These are phyloP conservation scores for Podospora didyma DNA, from an alignment of 495 filamentous ascomycete genomes.

Conservation along the genomic window DNA sequence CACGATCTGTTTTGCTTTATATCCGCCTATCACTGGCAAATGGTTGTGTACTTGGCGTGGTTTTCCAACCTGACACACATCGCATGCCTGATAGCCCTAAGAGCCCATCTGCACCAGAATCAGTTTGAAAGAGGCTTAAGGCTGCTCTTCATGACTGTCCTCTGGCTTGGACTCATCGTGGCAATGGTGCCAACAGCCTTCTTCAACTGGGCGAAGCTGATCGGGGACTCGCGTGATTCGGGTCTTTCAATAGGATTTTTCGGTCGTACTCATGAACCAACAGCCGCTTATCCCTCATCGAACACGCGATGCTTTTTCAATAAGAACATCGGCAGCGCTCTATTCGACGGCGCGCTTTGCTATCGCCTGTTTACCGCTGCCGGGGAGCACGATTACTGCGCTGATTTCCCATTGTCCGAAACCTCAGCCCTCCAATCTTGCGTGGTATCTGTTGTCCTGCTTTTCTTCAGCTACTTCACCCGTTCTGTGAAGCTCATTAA, in stretches of 20 bases:
- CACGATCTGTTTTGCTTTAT: neutral
- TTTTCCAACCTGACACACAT: slow-evolving; percentile 39
- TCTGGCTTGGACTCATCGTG: slow-evolving; percentile 49
- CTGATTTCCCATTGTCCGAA: no score
- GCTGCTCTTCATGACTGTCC: slow-evolving; percentile 42
- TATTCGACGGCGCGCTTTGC: no score
- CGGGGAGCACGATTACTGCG: no score
- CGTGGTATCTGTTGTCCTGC: no score
- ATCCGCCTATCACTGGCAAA: slow-evolving; percentile 35
- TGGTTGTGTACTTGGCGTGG: slow-evolving; percentile 35
- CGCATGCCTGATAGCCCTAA: slow-evolving; percentile 33
- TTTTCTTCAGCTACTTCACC: neutral
- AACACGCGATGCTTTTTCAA: slow-evolving; percentile 3
- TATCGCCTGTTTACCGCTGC: no score
- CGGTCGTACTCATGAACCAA: neutral
- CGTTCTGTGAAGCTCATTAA: no score
- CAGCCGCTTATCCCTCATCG: neutral
- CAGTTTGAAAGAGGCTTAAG: slow-evolving; percentile 38
- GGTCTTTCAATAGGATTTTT: no score
- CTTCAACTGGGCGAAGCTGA: slow-evolving; percentile 5
- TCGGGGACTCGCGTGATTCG: neutral
- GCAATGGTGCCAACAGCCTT: slow-evolving; percentile 53
- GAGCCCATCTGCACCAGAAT: slow-evolving; percentile 6
- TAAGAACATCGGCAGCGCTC: neutral
- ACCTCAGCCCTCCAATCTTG: no score